Conservation (phyloP, 805 yeast genomes). For the Kazachstania africana region DNA sequence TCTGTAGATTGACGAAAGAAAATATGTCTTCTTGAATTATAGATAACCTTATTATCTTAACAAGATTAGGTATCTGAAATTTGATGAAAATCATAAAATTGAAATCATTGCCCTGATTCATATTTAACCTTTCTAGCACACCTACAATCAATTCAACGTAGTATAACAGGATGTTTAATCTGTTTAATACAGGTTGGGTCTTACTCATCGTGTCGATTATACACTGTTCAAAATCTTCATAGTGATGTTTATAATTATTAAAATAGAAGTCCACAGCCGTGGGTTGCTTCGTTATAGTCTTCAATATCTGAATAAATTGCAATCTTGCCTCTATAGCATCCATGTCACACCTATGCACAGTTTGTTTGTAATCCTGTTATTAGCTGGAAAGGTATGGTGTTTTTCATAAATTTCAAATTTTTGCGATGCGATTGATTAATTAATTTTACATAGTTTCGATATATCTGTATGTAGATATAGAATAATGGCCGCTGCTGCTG, state of each 20-base stretch:
- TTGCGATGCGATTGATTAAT: too few species aligned
- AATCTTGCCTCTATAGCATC: constrained; percentile 83
- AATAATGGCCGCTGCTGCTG: too few species aligned
- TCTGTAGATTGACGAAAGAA: constrained; percentile 1
- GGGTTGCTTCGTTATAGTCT: constrained; percentile 45
- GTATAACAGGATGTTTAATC: constrained; percentile 19
- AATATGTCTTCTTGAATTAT: constrained; percentile 2
- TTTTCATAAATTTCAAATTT: too few species aligned
- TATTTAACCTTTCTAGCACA: not conserved
- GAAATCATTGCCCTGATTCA: not conserved
- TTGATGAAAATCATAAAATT: not conserved
- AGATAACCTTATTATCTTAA: not conserved
- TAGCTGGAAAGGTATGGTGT: too few species aligned
- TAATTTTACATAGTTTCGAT: too few species aligned
- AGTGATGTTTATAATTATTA: constrained; percentile 18
- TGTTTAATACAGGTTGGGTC: constrained; percentile 18
- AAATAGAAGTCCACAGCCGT: constrained; percentile 18
- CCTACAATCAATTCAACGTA: constrained; percentile 2
- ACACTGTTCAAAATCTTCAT: constrained; percentile 27
- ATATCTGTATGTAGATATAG: too few species aligned
- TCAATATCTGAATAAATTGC: constrained; percentile 57
- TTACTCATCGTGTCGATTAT: constrained; percentile 21
- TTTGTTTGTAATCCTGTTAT: too few species aligned
- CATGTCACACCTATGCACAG: too few species aligned
- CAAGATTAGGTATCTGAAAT: constrained; percentile 2